Base-by-base conservation (phyloP, 148 eudicot genomes). In the Pharnaceum exiguum region DNA sequence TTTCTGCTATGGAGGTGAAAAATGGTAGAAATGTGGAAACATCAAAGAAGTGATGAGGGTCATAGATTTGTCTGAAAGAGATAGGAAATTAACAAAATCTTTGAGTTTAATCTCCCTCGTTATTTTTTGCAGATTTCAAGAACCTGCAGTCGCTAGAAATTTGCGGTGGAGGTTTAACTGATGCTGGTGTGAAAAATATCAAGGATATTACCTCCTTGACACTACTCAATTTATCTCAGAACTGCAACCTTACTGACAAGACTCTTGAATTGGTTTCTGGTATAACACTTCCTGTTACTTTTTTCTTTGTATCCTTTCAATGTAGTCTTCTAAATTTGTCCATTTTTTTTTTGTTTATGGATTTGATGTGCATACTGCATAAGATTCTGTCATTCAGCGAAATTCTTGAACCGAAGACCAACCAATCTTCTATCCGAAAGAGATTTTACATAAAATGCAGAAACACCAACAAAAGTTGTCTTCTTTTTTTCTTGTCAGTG, bases 151-250 rank as follows among this genome's bases (percentile, higher is more conserved):
- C 96, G 15, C 76, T 88, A 62, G 98, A 93, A 82, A 85, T 88
- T 18, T 93, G 98, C 32, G 86, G 96, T 5, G 98, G 98, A 53
- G 89, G 96, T 25, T 56, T 93, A 62, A 88, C 96, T 11, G 98
- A 91, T 74, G 81, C 76, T 43, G 98, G 98, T 47, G 94, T 91
- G 55, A 88, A 85, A 74, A 88, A 88, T 57, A 85, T 91, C 65
- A 85, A 87, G 65, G 88, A 91, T 65, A 86, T 91, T 32, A 40
- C 77, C 7, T 83, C 90, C 16, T 65, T 91, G 62, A 83, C 86
- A 2, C 81, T 89, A 57, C 75, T 91, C 33, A 88, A 93, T 71
- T 80, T 88, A 51, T 83, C 98, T 33, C 98, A 93, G 57, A 93
- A 88, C 68, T 25, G 58, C 72, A 78, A 59, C 70, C 69, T 93